Percentiles rank a stretch among this genome's conserved stretches.
phyloP scores from a whole-genome alignment of 345 rosid genomes.

The Aegle marmelos region DNA sequence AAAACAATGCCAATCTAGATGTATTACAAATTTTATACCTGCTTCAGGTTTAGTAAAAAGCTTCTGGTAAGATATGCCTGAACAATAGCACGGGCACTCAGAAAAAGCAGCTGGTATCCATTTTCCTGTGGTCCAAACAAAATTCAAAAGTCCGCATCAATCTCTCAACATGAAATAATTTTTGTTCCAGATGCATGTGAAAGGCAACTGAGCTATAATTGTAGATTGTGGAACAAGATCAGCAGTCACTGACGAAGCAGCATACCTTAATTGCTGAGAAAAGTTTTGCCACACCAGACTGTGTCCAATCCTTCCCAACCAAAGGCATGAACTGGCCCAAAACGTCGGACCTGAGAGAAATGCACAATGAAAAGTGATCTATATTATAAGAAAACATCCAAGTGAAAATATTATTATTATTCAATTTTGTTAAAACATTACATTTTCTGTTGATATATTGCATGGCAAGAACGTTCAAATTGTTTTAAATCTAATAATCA shows the following conservation, averaged over 20 bases:
- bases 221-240: neutral
- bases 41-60: constrained; percentile 77
- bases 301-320: constrained; percentile 97
- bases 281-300: constrained; percentile 91
- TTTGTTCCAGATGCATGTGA: neutral
- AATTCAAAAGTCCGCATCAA: constrained; percentile 4
- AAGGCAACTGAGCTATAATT: neutral
- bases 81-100: constrained; percentile 94
- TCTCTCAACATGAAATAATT: neutral
- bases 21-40: constrained; percentile 36
- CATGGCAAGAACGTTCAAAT: too few relatives aligned
- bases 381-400: neutral
- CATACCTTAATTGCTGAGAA: constrained; percentile 86
- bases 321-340: constrained; percentile 97
- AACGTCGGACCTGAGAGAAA: constrained; percentile 79
- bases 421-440: neutral
- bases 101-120: constrained; percentile 90
- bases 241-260: neutral
- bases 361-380: constrained; percentile 17
- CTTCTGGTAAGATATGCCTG: constrained; percentile 90
- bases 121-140: constrained; percentile 60
- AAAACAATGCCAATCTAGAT: neutral
- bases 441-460: too few relatives aligned
- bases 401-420: constrained; percentile 1
- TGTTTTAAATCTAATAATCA: too few relatives aligned